Conservation (phyloP, 2,329 filamentous ascomycete genomes). For the Arthrobotrys musiformis region DNA sequence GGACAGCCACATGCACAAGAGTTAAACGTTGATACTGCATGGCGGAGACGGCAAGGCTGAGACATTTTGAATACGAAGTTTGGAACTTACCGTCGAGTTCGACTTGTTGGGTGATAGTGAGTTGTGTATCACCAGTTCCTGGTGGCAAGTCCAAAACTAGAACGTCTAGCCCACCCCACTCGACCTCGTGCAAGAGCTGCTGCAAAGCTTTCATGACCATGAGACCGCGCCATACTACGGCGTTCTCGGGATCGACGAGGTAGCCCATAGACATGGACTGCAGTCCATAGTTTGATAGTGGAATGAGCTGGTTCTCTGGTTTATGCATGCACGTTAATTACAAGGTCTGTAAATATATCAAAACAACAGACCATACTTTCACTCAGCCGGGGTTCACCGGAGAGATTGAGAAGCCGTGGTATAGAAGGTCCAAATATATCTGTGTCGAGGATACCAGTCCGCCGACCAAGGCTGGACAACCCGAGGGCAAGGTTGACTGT, state of each 20-base stretch:
- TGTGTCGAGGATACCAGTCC: conserved; percentile 88
- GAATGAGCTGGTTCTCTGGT: conserved; percentile 80
- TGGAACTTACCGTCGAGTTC: conserved; percentile 76
- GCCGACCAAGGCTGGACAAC: conserved; percentile 82
- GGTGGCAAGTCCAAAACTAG: conserved; percentile 91
- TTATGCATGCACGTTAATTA: conserved; percentile 5
- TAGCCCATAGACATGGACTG: conserved; percentile 99
- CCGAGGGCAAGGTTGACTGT: conserved; percentile 80
- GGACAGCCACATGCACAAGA: too few relatives aligned
- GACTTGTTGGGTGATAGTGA: conserved; percentile 96
- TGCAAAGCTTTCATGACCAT: conserved; percentile 99
- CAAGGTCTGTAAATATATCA: background rate
- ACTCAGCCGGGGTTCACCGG: conserved; percentile 80
- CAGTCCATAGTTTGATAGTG: conserved; percentile 91
- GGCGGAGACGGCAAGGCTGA: background rate
- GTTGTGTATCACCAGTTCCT: conserved; percentile 92
- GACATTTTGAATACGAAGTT: background rate
- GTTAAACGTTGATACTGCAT: background rate
- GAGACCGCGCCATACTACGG: conserved; percentile 92
- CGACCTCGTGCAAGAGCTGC: conserved; percentile 92
- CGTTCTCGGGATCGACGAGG: conserved; percentile 79
- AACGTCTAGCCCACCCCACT: conserved; percentile 89
- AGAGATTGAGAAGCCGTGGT: conserved; percentile 85
- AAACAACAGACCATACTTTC: conserved; percentile 68
- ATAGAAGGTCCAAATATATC: conserved; percentile 98